These are phyloP conservation scores for Nidularia sp. DNA, from an alignment of 768 basidiomycete species.

Conservation along the genomic window DNA sequence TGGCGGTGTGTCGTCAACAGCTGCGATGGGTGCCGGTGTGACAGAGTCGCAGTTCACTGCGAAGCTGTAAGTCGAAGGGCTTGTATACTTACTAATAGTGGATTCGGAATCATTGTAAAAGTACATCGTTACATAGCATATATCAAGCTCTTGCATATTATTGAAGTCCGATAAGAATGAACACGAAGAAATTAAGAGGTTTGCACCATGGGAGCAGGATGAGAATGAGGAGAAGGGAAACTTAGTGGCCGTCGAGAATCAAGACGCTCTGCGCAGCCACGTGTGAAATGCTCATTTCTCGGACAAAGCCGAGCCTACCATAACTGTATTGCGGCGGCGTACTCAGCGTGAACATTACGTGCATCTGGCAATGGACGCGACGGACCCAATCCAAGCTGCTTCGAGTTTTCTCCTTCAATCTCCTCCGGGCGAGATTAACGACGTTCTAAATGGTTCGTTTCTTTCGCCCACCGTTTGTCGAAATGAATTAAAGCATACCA, in stretches of 20 bases:
- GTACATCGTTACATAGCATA: slow-evolving; percentile 8
- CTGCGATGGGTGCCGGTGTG: slow-evolving; percentile 99
- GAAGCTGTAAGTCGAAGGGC: slow-evolving; percentile 22
- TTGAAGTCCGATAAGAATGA: no score
- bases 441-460: slow-evolving; percentile 79
- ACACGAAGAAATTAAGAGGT: no score
- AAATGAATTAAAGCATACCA: background rate
- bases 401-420: slow-evolving; percentile 82
- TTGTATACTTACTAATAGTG: background rate
- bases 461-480: slow-evolving; percentile 3
- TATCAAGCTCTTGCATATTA: background rate
- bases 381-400: slow-evolving; percentile 67
- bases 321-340: no score
- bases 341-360: no score
- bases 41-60: slow-evolving; percentile 81
- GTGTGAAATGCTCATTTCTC: no score
- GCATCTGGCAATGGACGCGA: slow-evolving; percentile 59
- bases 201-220: no score
- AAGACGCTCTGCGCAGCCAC: no score
- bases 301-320: no score
- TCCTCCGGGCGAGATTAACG: slow-evolving; percentile 95
- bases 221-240: no score
- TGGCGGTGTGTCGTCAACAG: slow-evolving; percentile 92
- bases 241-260: no score
- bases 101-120: slow-evolving; percentile 14